Evolutionary conservation across 768 basidiomycete species (phyloP), one percentile per base, ranked within the genome.

Genomic region (Boletales sp.): DNA sequence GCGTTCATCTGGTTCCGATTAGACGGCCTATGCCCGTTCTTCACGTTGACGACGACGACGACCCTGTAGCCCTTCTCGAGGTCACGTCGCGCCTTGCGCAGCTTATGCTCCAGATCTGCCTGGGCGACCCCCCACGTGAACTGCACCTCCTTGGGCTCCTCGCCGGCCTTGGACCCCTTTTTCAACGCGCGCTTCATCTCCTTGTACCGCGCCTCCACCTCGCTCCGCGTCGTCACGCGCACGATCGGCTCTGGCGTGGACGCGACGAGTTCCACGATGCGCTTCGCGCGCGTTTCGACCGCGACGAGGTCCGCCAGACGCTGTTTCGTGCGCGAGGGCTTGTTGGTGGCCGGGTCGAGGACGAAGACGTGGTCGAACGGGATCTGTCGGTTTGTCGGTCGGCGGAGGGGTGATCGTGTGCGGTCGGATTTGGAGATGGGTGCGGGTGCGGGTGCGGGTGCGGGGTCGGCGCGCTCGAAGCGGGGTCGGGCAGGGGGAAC

Each of bases 91-190:
- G 76, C 77, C 64, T 83, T 84, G 46, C 70, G 72, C 32, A 91
- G 51, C 64, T 89, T 91, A 65, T 85, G 84, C 34, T 72, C 72
- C 17, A 84, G 58, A 58, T 93, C 90, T 8, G 74, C 78, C 30
- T 63, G 55, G 8, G 70, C 79, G 12, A 83, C 77, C 3, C 72
- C 74, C 86, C 88, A 92, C 12, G 83, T 81, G 41, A 92, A 60
- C 67, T 87, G 84, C 5, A 89, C 71, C 70, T 88, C 84, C 70
- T 90, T 90, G 47, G 70, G 61, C 54, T 68, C 69, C 52, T 60
- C 62, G 19, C 61, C 55, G 10, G 49, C 59, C 50, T 54, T 61
- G 46, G 18, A 63, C 51, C 50, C 73, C 64, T 45, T 69, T 62
- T 40, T 66, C 55, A 36, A 49, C 58, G 71, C 70, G 42, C 59